phyloP scores from a whole-genome alignment of 208 protist genomes.

The Porcisia hertigi region DNA sequence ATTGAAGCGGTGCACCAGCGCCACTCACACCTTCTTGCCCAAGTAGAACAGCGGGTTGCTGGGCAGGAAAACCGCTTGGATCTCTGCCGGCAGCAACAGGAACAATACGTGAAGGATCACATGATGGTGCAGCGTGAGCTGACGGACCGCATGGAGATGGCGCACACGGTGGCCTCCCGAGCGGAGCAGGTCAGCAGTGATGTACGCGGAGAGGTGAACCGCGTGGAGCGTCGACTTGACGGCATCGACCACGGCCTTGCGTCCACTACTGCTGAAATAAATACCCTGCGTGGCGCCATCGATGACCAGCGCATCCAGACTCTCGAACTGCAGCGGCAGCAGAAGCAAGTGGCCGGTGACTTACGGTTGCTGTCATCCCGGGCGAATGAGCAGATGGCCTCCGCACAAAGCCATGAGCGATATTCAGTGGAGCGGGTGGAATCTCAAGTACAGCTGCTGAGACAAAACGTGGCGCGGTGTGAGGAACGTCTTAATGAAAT shows the following conservation, averaged over 20 bases:
- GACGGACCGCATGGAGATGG: conserved; percentile 46
- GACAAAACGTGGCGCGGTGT: conserved; percentile 17
- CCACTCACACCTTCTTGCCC: conserved; percentile 18
- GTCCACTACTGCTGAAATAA: conserved; percentile 10
- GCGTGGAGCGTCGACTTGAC: conserved; percentile 66
- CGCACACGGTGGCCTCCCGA: conserved; percentile 46
- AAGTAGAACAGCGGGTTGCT: conserved; percentile 50
- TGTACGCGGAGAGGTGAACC: conserved; percentile 59
- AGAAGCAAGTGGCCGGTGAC: conserved; percentile 29
- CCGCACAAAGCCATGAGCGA: conserved; percentile 18
- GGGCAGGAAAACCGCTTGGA: conserved; percentile 35
- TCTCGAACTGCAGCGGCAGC: conserved; percentile 44
- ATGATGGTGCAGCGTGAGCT: conserved; percentile 47
- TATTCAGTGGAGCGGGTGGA: conserved; percentile 28
- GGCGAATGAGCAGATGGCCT: conserved; percentile 20
- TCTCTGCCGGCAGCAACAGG: conserved; percentile 48
- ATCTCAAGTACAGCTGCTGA: conserved; percentile 18
- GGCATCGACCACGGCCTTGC: conserved; percentile 18
- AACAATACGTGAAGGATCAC: conserved; percentile 50
- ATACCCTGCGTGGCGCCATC: conserved; percentile 12
- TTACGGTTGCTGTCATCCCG: conserved; percentile 6
- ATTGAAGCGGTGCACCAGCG: conserved; percentile 19
- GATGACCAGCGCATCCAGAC: conserved; percentile 41
- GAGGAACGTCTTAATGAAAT: conserved; percentile 32
- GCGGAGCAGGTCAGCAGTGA: conserved; percentile 54